Percentiles rank a stretch among this genome's conserved stretches.
phyloP scores from a whole-genome alignment of 2,329 filamentous ascomycete species.

The Aspergillus texensis region DNA sequence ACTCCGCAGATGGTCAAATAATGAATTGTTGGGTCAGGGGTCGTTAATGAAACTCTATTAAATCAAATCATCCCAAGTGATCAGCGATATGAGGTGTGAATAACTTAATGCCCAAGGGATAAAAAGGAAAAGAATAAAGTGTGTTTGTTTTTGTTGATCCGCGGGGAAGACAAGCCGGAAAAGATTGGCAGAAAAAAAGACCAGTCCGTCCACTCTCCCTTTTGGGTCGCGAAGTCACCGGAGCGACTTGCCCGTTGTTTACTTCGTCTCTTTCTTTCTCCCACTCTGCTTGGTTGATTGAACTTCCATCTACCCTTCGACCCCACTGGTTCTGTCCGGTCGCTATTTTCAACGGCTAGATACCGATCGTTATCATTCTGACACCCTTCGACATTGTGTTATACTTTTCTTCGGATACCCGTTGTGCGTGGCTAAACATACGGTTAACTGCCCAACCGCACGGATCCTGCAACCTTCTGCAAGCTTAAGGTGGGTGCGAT shows the following conservation, averaged over 20 bases:
- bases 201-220: slow-evolving; percentile 4
- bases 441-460: slow-evolving; percentile 18
- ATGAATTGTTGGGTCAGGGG: background rate
- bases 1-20: background rate
- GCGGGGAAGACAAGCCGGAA: background rate
- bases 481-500: slow-evolving; percentile 19
- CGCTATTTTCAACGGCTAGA: background rate
- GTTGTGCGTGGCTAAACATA: slow-evolving; percentile 5
- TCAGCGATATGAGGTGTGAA: background rate
- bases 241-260: slow-evolving; percentile 29
- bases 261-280: slow-evolving; percentile 12
- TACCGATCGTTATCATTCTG: background rate
- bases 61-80: background rate
- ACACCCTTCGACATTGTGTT: background rate
- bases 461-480: slow-evolving; percentile 23
- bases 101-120: background rate
- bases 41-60: background rate
- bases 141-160: background rate
- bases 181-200: slow-evolving; percentile 6
- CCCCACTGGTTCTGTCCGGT: background rate
- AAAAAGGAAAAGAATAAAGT: background rate
- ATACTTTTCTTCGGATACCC: background rate
- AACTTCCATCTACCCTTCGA: background rate
- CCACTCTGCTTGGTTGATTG: background rate
- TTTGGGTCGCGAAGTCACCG: slow-evolving; percentile 28